Conservation (phyloP, 1,284 basidiomycete genomes). For the Lentinus polychrous region DNA sequence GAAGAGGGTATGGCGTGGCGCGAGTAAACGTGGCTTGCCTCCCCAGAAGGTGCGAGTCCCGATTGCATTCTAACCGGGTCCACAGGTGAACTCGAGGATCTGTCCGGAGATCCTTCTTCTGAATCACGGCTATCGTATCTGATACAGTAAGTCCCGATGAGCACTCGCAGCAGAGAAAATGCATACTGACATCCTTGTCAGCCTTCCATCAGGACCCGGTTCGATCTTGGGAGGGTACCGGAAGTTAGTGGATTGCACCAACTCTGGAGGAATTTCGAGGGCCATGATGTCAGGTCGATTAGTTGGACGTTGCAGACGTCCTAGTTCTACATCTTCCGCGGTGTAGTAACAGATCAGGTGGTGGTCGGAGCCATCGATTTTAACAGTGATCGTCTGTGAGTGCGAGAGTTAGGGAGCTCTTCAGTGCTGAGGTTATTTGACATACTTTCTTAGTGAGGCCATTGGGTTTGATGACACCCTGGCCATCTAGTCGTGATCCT, state of each 20-base stretch:
- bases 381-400: slow-evolving; percentile 70
- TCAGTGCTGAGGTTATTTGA: slow-evolving; percentile 2
- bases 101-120: slow-evolving; percentile 2
- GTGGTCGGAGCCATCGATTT: slow-evolving; percentile 67
- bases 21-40: background rate
- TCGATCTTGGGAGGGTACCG: slow-evolving; percentile 67
- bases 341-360: slow-evolving; percentile 80
- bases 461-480: slow-evolving; percentile 61
- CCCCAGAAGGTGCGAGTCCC: background rate
- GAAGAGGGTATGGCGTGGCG: background rate
- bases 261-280: slow-evolving; percentile 59
- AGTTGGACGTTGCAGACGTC: slow-evolving; percentile 56
- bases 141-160: background rate
- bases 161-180: slow-evolving; percentile 9
- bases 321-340: slow-evolving; percentile 64
- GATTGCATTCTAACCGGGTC: background rate
- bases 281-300: slow-evolving; percentile 57
- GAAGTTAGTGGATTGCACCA: slow-evolving; percentile 66
- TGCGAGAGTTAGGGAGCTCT: slow-evolving; percentile 11
- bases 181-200: slow-evolving; percentile 46
- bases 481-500: slow-evolving; percentile 31
- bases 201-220: slow-evolving; percentile 51
- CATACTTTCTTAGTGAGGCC: slow-evolving; percentile 69
- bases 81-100: slow-evolving; percentile 1
- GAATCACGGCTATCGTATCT: slow-evolving; percentile 3